Conservation (phyloP, 257 asterid genomes). For the Petunia axillaris region DNA sequence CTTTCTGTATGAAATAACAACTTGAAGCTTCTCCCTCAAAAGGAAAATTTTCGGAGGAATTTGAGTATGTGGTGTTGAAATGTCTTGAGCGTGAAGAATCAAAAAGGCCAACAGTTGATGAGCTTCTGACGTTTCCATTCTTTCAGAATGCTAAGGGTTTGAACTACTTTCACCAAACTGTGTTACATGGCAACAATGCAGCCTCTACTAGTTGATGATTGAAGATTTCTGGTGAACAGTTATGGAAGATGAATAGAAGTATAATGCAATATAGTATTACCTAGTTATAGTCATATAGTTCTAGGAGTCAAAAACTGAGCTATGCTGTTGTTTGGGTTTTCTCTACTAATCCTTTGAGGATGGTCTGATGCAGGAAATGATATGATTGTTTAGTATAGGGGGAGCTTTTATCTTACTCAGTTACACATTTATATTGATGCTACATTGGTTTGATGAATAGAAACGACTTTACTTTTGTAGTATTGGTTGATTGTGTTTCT, state of each 20-base stretch:
- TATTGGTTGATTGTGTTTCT: no score
- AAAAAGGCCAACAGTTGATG: background rate
- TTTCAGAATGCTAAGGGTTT: background rate
- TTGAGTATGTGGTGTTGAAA: constrained; percentile 16
- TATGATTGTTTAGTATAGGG: no score
- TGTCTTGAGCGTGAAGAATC: background rate
- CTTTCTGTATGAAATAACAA: no score
- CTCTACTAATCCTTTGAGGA: no score
- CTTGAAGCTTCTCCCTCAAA: no score
- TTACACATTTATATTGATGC: no score
- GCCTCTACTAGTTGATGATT: background rate
- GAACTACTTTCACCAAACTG: background rate
- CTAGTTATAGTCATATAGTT: background rate
- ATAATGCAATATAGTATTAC: background rate
- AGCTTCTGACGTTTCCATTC: background rate
- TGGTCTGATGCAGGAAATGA: no score
- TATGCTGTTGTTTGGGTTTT: no score
- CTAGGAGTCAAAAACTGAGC: no score
- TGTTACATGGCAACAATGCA: background rate
- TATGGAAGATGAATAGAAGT: background rate
- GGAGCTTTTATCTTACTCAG: no score
- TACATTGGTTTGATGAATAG: no score
- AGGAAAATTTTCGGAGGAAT: background rate
- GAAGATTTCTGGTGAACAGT: background rate
- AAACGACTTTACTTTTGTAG: no score